Percentiles rank a stretch among this genome's conserved stretches.
These are phyloP conservation scores for Starmerella scarabaei DNA, from an alignment of 805 yeast genomes.

Conservation along the genomic window DNA sequence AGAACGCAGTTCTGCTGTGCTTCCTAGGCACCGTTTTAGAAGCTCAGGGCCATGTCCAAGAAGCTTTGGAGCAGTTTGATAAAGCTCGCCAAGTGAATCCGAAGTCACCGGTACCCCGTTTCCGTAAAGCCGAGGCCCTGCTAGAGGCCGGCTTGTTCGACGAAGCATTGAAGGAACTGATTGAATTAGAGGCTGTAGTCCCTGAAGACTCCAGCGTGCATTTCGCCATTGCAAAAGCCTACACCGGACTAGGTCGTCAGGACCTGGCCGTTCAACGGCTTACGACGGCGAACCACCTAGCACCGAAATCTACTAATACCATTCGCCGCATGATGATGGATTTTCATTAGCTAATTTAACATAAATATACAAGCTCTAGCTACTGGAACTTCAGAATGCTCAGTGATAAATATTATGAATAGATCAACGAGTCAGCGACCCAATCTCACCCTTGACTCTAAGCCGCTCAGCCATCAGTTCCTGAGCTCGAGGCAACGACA, in stretches of 20 bases:
- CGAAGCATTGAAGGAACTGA: slow-evolving; percentile 63
- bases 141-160: slow-evolving; percentile 58
- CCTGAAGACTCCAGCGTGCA: slow-evolving; percentile 95
- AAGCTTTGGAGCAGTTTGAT: slow-evolving; percentile 71
- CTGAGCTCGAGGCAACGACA: slow-evolving; percentile 74
- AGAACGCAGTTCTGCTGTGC: slow-evolving; percentile 75
- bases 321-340: slow-evolving; percentile 72
- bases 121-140: slow-evolving; percentile 74
- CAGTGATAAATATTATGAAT: not conserved
- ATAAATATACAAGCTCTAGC: not conserved
- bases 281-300: slow-evolving; percentile 78
- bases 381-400: not conserved
- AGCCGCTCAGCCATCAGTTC: slow-evolving; percentile 71
- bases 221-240: slow-evolving; percentile 73
- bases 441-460: slow-evolving; percentile 30
- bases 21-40: slow-evolving; percentile 92
- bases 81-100: slow-evolving; percentile 79
- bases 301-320: slow-evolving; percentile 45
- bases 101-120: slow-evolving; percentile 68
- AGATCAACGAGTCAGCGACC: slow-evolving; percentile 10
- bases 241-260: slow-evolving; percentile 60
- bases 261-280: slow-evolving; percentile 72
- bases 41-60: slow-evolving; percentile 49
- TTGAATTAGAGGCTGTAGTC: slow-evolving; percentile 56
- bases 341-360: no score